Evolutionary conservation across 768 basidiomycete species (phyloP), one percentile per base, ranked within the genome.

Genomic region (Calocybe gangraenosa): DNA sequence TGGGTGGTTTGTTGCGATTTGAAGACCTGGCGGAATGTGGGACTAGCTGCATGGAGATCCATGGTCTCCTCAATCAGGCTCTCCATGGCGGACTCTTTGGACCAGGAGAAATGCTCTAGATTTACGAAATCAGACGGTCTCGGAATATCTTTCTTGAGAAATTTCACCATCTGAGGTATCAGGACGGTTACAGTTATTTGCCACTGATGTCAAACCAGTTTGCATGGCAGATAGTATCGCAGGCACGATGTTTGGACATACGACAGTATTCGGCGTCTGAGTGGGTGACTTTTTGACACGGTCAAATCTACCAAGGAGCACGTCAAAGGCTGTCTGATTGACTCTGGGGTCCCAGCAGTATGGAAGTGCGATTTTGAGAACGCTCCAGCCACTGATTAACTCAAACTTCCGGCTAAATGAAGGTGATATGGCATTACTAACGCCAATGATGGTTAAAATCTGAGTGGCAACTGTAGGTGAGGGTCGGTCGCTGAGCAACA

Each of bases 361-460:
- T 0, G 91, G 87, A 15, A 94, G 56, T 20, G 84, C 75, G 3
- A 72, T 73, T 58, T 81, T 84, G 28, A 95, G 59, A 2, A 86
- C 71, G 37, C 72, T 81, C 86, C 92, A 95, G 7, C 93, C 93
- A 42, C 83, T 84, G 30, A 88, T 81, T 1, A 87, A 67, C 59
- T 94, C 92, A 53, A 95, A 92, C 54, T 88, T 92, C 44, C 84
- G 73, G 37, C 68, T 75, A 66, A 93, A 96, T 2, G 81, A 76
- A 8, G 74, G 58, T 0, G 81, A 81, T 21, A 70, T 61, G 13
- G 63, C 64, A 21, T 84, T 68, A 47, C 81, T 75, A 42, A 82
- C 68, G 2, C 70, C 69, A 7, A 90, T 71, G 15, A 92, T 64
- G 1, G 63, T 63, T 1, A 91, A 67, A 32, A 90, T 70, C 50